These are phyloP conservation scores for Metschnikowia continentalis DNA, from an alignment of 805 yeast species.

Conservation along the genomic window DNA sequence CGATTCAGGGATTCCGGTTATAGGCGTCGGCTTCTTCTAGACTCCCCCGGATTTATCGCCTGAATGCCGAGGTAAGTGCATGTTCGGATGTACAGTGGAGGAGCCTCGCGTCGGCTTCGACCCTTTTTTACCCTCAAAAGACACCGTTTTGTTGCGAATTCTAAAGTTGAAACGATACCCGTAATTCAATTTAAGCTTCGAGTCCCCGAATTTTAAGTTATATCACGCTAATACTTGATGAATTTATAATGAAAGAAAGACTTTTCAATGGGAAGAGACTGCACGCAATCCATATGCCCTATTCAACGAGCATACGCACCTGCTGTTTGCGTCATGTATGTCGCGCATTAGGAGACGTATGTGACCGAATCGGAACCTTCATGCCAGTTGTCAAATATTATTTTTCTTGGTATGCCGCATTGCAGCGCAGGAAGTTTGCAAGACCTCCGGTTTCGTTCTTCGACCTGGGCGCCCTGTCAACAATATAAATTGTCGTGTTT, in stretches of 20 bases:
- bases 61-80: neutral
- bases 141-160: too few relatives aligned
- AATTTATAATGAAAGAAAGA: too few relatives aligned
- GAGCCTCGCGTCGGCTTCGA: neutral
- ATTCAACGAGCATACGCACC: neutral
- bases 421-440: neutral
- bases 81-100: neutral
- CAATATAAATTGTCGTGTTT: neutral
- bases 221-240: too few relatives aligned
- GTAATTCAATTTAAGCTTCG: too few relatives aligned
- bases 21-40: neutral
- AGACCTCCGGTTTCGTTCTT: neutral
- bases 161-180: too few relatives aligned
- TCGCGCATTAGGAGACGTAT: neutral
- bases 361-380: conserved; percentile 2
- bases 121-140: too few relatives aligned
- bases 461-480: too few relatives aligned
- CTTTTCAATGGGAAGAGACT: neutral
- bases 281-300: neutral
- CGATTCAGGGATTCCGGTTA: neutral
- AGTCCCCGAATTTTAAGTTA: too few relatives aligned
- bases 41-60: neutral
- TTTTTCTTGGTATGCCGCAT: neutral
- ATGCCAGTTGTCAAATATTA: neutral
- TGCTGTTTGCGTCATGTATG: conserved; percentile 1